Percentiles rank a stretch among this genome's conserved stretches.
phyloP scores from a whole-genome alignment of 2,329 filamentous ascomycete genomes.

The Ambrosiella beaveri region DNA sequence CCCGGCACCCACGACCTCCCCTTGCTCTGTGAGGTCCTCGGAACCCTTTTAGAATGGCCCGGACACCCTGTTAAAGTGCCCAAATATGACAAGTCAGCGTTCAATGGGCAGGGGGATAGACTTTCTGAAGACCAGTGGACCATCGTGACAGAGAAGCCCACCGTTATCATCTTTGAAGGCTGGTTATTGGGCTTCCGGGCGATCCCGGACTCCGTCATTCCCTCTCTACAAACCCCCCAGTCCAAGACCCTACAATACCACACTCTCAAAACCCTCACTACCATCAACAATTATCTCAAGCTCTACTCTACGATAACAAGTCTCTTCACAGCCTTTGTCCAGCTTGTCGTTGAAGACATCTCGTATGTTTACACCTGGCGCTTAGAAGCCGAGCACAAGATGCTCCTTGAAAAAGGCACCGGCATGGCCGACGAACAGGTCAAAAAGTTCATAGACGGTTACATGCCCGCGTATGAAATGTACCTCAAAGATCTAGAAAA shows the following conservation, averaged over 20 bases:
- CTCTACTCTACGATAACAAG: conserved; percentile 33
- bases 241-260: conserved; percentile 33
- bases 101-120: conserved; percentile 60
- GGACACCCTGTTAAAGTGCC: conserved; percentile 43
- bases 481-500: conserved; percentile 19
- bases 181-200: conserved; percentile 79
- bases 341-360: conserved; percentile 52
- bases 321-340: conserved; percentile 36
- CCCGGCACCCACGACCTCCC: conserved; percentile 66
- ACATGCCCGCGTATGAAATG: conserved; percentile 58
- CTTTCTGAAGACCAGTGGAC: conserved; percentile 45
- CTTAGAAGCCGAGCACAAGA: conserved; percentile 56
- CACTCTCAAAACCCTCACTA: conserved; percentile 30
- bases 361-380: conserved; percentile 74
- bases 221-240: conserved; percentile 28
- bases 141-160: conserved; percentile 29
- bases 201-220: conserved; percentile 34
- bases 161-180: conserved; percentile 68
- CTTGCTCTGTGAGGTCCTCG: conserved; percentile 25
- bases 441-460: conserved; percentile 49
- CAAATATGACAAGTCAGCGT: conserved; percentile 69
- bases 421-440: conserved; percentile 78
- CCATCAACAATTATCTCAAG: conserved; percentile 31
- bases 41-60: conserved; percentile 37
- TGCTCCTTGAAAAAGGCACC: conserved; percentile 47